These are phyloP conservation scores for Cladosporium sp. DNA, from an alignment of 2,329 filamentous ascomycete genomes.

Conservation along the genomic window DNA sequence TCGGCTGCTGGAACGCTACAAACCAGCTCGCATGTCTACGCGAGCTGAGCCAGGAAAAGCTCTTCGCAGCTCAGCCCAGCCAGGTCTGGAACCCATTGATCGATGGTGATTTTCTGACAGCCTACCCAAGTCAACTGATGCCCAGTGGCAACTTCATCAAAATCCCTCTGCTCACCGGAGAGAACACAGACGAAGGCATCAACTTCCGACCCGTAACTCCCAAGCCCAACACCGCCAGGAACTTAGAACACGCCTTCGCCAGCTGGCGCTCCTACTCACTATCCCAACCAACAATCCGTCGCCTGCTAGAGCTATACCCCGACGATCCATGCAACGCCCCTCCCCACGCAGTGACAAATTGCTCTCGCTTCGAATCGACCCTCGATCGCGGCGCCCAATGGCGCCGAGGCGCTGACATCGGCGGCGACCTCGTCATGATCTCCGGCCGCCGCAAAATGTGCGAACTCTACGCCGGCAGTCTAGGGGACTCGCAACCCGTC, in stretches of 20 bases:
- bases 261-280: constrained; percentile 52
- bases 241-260: constrained; percentile 41
- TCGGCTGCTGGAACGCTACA: constrained; percentile 17
- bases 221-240: constrained; percentile 47
- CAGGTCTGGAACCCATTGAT: constrained; percentile 42
- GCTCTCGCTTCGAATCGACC: constrained; percentile 30
- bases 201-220: constrained; percentile 40
- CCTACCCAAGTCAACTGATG: constrained; percentile 51
- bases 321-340: constrained; percentile 52
- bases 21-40: constrained; percentile 44
- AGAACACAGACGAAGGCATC: constrained; percentile 55
- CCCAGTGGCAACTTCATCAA: constrained; percentile 46
- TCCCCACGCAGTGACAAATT: constrained; percentile 41
- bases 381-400: constrained; percentile 44
- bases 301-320: constrained; percentile 52
- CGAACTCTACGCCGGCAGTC: constrained; percentile 43
- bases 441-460: constrained; percentile 50
- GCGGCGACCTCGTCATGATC: constrained; percentile 53
- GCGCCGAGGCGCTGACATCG: constrained; percentile 51
- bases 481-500: constrained; percentile 35
- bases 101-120: constrained; percentile 53
- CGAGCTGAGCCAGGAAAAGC: constrained; percentile 35
- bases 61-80: constrained; percentile 42
- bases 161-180: constrained; percentile 51
- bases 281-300: constrained; percentile 48